phyloP scores from a whole-genome alignment of 2,329 filamentous ascomycete genomes.

The Aspergillus pseudoviridinutans region DNA sequence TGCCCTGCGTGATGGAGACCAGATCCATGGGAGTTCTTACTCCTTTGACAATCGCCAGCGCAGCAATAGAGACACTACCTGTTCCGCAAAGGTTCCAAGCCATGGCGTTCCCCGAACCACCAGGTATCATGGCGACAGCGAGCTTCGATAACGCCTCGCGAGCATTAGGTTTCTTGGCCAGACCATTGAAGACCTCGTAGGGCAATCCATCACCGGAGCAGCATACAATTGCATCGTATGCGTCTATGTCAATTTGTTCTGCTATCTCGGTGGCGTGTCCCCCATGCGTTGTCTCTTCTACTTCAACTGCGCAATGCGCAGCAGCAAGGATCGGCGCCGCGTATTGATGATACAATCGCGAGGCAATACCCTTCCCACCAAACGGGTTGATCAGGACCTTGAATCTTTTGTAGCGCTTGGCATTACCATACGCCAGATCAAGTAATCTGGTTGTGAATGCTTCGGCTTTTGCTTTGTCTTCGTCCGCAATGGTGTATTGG shows the following conservation, averaged over 20 bases:
- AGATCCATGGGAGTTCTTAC: slow-evolving; percentile 80
- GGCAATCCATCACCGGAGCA: slow-evolving; percentile 90
- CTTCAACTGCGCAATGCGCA: slow-evolving; percentile 71
- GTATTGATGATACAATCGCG: slow-evolving; percentile 67
- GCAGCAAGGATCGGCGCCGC: slow-evolving; percentile 80
- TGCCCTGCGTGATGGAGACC: slow-evolving; percentile 79
- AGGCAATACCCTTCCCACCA: slow-evolving; percentile 74
- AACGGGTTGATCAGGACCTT: slow-evolving; percentile 91
- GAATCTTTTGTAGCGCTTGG: slow-evolving; percentile 68
- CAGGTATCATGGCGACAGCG: slow-evolving; percentile 82
- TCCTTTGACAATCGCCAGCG: slow-evolving; percentile 82
- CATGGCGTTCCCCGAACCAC: slow-evolving; percentile 92
- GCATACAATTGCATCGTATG: slow-evolving; percentile 79
- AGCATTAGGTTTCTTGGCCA: slow-evolving; percentile 74
- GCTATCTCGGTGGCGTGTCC: slow-evolving; percentile 79
- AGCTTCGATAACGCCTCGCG: slow-evolving; percentile 68
- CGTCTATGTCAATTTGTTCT: slow-evolving; percentile 69
- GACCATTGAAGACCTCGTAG: slow-evolving; percentile 91
- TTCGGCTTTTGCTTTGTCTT: slow-evolving; percentile 47
- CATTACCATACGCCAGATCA: slow-evolving; percentile 64
- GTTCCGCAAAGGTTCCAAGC: slow-evolving; percentile 85
- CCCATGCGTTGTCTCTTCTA: slow-evolving; percentile 64
- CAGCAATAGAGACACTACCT: slow-evolving; percentile 67
- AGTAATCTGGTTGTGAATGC: slow-evolving; percentile 65
- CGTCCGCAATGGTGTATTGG: slow-evolving; percentile 57